phyloP scores from a whole-genome alignment of 2,329 filamentous ascomycete genomes.

The Neonectria magnoliae region DNA sequence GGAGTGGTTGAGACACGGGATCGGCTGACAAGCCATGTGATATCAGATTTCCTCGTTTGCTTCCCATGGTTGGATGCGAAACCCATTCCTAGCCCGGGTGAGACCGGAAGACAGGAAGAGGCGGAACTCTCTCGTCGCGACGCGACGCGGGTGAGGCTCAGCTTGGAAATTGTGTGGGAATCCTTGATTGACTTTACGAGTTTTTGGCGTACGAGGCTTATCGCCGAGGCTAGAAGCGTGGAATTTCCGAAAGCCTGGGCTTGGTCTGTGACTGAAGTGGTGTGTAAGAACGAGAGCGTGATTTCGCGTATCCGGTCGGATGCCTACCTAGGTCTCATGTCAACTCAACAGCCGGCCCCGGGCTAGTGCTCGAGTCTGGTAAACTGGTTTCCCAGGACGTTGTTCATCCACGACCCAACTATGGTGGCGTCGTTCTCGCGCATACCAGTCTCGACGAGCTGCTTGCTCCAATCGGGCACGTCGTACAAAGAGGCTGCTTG shows the following conservation, averaged over 20 bases:
- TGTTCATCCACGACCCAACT: constrained; percentile 46
- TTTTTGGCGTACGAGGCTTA: constrained; percentile 24
- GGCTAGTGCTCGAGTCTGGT: constrained; percentile 36
- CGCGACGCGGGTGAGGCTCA: constrained; percentile 38
- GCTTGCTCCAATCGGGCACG: constrained; percentile 41
- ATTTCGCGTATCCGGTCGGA: constrained; percentile 21
- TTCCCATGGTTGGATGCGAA: constrained; percentile 14
- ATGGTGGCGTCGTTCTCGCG: constrained; percentile 31
- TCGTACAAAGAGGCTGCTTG: constrained; percentile 35
- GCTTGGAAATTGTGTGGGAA: constrained; percentile 33
- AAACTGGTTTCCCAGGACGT: constrained; percentile 45
- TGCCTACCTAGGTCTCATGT: constrained; percentile 15
- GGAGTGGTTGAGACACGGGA: constrained; percentile 33
- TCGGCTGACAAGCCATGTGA: constrained; percentile 45
- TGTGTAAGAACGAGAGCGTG: constrained; percentile 30
- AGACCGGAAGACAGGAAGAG: constrained; percentile 3
- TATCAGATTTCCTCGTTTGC: constrained; percentile 23
- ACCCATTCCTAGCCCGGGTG: constrained; percentile 26
- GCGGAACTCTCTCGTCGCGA: constrained; percentile 11
- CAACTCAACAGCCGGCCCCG: constrained; percentile 3
- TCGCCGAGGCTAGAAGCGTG: constrained; percentile 15
- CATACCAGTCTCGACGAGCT: constrained; percentile 41
- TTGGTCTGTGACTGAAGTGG: constrained; percentile 27
- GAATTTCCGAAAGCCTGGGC: constrained; percentile 26
- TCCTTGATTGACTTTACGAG: constrained; percentile 17